Evolutionary conservation across 2,329 filamentous ascomycete genomes (phyloP).

Genomic region (Venturia carpophila): DNA sequence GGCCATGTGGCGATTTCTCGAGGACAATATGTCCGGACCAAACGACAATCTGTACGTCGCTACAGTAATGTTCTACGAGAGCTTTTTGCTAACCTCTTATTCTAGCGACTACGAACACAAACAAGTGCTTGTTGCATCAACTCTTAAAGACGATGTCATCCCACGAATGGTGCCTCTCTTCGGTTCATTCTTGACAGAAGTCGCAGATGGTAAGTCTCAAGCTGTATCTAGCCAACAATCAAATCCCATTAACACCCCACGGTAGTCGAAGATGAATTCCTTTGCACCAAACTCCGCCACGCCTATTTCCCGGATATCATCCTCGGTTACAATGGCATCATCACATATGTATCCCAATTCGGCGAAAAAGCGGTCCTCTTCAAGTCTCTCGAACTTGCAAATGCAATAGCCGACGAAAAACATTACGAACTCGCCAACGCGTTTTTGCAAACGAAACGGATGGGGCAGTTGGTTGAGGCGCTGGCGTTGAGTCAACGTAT

Average conservation of each 20-base stretch:
- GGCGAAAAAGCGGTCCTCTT: slow-evolving; percentile 69
- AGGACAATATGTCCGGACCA: slow-evolving; percentile 31
- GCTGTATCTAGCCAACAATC: background rate
- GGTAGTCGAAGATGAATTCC: background rate
- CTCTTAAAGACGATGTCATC: slow-evolving; percentile 33
- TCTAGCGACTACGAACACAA: background rate
- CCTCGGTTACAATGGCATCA: slow-evolving; percentile 70
- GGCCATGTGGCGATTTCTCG: slow-evolving; percentile 36
- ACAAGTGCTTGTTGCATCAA: background rate
- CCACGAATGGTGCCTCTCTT: slow-evolving; percentile 33
- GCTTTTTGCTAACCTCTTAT: background rate
- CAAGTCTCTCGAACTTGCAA: slow-evolving; percentile 79
- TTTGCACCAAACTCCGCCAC: slow-evolving; percentile 48
- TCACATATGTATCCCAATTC: slow-evolving; percentile 70
- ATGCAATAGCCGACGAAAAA: slow-evolving; percentile 54
- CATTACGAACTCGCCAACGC: slow-evolving; percentile 57
- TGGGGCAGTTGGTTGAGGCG: slow-evolving; percentile 63
- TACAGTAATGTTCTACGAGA: background rate
- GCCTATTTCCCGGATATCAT: slow-evolving; percentile 80
- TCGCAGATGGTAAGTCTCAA: slow-evolving; percentile 23
- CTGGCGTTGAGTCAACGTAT: slow-evolving; percentile 10
- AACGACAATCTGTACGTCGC: background rate
- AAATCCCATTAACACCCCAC: background rate
- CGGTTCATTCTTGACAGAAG: slow-evolving; percentile 26
- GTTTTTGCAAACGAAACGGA: slow-evolving; percentile 57